These are phyloP conservation scores for Phytophthora brassicae DNA, from an alignment of 352 stramenopile species.

Conservation along the genomic window DNA sequence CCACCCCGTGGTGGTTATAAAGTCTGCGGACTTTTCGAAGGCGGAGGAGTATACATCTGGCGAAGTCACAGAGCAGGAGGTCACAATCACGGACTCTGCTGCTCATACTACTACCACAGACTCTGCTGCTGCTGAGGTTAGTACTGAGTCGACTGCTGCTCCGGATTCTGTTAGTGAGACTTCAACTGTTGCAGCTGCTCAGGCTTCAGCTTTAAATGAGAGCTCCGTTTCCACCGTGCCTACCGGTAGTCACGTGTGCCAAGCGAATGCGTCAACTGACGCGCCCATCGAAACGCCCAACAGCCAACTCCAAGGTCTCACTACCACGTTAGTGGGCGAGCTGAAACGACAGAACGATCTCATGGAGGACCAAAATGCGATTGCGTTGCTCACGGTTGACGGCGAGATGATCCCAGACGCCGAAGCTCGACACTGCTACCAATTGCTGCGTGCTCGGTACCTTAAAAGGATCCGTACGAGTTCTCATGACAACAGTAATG, in stretches of 20 bases:
- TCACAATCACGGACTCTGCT: background rate
- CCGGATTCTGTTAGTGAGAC: background rate
- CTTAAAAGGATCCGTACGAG: slow-evolving; percentile 52
- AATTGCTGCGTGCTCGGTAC: slow-evolving; percentile 50
- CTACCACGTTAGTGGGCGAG: slow-evolving; percentile 46
- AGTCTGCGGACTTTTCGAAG: background rate
- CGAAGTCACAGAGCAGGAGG: too few species aligned
- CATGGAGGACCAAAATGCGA: slow-evolving; percentile 75
- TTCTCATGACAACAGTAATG: slow-evolving; percentile 8
- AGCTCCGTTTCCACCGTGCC: slow-evolving; percentile 2
- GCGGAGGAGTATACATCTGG: too few species aligned
- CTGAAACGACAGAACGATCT: slow-evolving; percentile 64
- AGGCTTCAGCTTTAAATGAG: slow-evolving; percentile 1
- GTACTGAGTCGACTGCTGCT: background rate
- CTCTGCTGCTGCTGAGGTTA: too few species aligned
- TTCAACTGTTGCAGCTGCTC: background rate
- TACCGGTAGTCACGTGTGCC: slow-evolving; percentile 26
- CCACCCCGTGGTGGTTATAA: slow-evolving; percentile 19
- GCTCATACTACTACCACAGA: background rate
- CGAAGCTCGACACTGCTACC: slow-evolving; percentile 53
- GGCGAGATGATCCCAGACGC: slow-evolving; percentile 49
- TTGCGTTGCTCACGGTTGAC: slow-evolving; percentile 61
- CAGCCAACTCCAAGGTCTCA: slow-evolving; percentile 30
- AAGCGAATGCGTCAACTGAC: slow-evolving; percentile 21
- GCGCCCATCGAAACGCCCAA: slow-evolving; percentile 1